Base-by-base conservation (phyloP, 2,329 filamentous ascomycete genomes). In the Hypoxylon sp. region DNA sequence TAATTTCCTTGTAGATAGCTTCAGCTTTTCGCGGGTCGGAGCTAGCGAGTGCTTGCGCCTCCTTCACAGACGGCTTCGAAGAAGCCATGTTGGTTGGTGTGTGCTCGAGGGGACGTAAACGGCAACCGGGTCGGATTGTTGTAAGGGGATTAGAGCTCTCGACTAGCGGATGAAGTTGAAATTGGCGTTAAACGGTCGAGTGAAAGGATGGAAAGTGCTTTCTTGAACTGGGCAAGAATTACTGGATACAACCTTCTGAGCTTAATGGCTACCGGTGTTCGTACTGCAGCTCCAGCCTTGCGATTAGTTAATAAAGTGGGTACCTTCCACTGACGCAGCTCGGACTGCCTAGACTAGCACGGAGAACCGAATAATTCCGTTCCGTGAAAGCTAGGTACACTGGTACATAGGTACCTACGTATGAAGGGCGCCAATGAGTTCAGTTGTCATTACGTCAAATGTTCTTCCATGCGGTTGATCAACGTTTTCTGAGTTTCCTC, bases 21-120 rank as follows among this genome's bases (percentile, higher is more conserved):
- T 97, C 94, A 69, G 95, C 93, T 85, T 96, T 92, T 75, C 87
- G 83, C 71, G 94, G 91, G 77, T 97, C 88, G 70, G 90, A 87
- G 83, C 93, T 94, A 72, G 88, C 87, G 76, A 95, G 83, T 84
- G 91, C 90, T 85, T 95, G 90, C 79, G 94, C 95, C 87, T 97
- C 93, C 81, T 91, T 89, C 86, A 97, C 90, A 70, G 75, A 74
- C 63, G 75, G 71, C 71, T 73, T 77, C 61, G 66, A 67, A 50
- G 71, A 69, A 62, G 74, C 74, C 75, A 77, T 78, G 16, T 70
- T 61, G 64, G 58, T 45, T 21, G 43, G 47, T 65, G 29, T 27
- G 64, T 66, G 25, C 53, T 67, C 61, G 60, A 56, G 46, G 29
- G 51, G 27, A 34, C 11, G 30, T 43, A 16, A 19, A 37, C 21